Base-by-base conservation (phyloP, 495 filamentous ascomycete species). In the Aspergillus saccharolyticus region DNA sequence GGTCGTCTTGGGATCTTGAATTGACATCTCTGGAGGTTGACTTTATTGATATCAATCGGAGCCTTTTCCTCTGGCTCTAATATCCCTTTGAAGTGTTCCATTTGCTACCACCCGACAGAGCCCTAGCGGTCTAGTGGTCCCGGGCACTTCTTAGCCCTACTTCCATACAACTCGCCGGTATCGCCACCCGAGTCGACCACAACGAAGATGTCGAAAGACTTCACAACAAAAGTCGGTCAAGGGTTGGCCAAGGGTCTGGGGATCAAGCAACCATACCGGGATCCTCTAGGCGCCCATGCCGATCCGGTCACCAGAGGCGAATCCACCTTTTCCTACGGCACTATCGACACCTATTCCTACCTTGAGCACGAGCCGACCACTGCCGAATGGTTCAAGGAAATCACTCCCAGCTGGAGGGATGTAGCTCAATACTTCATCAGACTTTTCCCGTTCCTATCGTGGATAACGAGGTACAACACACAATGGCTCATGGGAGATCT, bases 401-500 rank as follows among this genome's bases (percentile, higher is more conserved):
- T 86, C 24, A 68, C 77, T 7, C 94, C 94, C 0, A 74, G 79
- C 8, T 66, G 74, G 7, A 58, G 58, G 1, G 79, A 88, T 14
- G 19, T 88, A 15, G 54, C 63, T 12, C 61, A 74, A 1, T 97
- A 96, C 63, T 47, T 85, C 21, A 63, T 79, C 39, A 83, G 79
- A 16, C 73, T 98, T 14, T 95, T 98, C 65, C 94, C 94, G 1
- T 97, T 97, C 64, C 62, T 88, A 17, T 78, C 83, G 1, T 98
- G 94, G 94, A 94, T 98, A 59, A 72, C 74, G 10, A 80, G 85
- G 45, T 98, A 98, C 70, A 98, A 98, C 68, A 3, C 84, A 45
- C 84, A 89, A 77, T 98, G 94, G 94, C 73, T 97, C 12, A 62
- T 83, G 14, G 93, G 93, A 55, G 94, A 98, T 73, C 67, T 97